Conservation (phyloP, 129 eudicot genomes). For the Heracleum sosnowskyi region DNA sequence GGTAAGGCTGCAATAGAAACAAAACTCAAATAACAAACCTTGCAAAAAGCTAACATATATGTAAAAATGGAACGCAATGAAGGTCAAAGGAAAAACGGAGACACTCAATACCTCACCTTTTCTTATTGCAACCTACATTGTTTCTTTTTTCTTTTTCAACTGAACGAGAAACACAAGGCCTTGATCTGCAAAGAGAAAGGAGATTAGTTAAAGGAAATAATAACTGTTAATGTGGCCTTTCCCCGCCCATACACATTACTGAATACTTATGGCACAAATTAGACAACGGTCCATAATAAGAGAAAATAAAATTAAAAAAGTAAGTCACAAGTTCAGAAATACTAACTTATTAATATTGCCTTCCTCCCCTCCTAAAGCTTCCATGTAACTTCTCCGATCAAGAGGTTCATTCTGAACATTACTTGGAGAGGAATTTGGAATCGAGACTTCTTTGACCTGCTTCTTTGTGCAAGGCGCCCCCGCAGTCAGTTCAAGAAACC, state of each 20-base stretch:
- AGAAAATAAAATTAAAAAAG: background rate
- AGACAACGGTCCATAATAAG: background rate
- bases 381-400: constrained; percentile 30
- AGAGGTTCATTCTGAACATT: constrained; percentile 23
- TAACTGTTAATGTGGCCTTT: constrained; percentile 6
- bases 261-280: too few species aligned
- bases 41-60: background rate
- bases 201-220: too few species aligned
- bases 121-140: constrained; percentile 57
- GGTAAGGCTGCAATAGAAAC: background rate
- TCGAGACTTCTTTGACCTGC: constrained; percentile 39
- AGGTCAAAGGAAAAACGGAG: background rate
- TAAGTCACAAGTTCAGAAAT: constrained; percentile 15
- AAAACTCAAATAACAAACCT: background rate
- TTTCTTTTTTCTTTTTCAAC: constrained; percentile 32
- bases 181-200: constrained; percentile 72
- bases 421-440: constrained; percentile 63
- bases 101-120: constrained; percentile 38
- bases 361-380: constrained; percentile 38
- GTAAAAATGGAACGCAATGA: background rate
- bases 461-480: too few species aligned
- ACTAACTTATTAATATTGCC: constrained; percentile 37
- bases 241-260: background rate
- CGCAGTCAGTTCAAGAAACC: too few species aligned
- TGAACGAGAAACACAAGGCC: constrained; percentile 25